These are phyloP conservation scores for Solanum pimpinellifolium DNA, from an alignment of 257 asterid species.

Conservation along the genomic window DNA sequence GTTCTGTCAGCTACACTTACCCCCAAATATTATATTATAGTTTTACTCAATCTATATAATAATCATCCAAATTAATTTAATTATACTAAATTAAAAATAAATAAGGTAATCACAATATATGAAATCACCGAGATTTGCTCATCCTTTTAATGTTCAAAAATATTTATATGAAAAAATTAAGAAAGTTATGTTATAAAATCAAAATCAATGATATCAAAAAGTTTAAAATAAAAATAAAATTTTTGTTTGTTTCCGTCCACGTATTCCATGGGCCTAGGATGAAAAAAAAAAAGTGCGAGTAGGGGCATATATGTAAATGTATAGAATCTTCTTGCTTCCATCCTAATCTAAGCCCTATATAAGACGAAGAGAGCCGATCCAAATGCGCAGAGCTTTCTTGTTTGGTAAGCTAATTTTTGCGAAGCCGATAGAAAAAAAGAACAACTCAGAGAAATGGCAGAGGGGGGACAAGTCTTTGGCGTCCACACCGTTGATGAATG, in stretches of 20 bases:
- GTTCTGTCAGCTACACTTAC: neutral
- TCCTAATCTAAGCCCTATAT: neutral
- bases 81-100: neutral
- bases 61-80: neutral
- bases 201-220: neutral
- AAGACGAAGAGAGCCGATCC: neutral
- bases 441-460: slow-evolving; percentile 22
- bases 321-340: neutral
- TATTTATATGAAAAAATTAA: neutral
- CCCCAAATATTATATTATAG: neutral
- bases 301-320: neutral
- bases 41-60: neutral
- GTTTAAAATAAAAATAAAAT: too few relatives aligned
- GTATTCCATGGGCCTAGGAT: neutral
- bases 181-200: neutral
- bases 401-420: neutral
- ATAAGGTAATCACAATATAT: neutral
- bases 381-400: neutral
- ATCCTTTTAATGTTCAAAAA: neutral
- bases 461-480: slow-evolving; percentile 67
- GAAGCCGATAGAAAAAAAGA: neutral
- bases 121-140: neutral
- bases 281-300: neutral
- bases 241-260: neutral
- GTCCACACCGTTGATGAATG: slow-evolving; percentile 66